Base-by-base conservation (phyloP, 768 basidiomycete species). In the Gymnopilus dilepis region DNA sequence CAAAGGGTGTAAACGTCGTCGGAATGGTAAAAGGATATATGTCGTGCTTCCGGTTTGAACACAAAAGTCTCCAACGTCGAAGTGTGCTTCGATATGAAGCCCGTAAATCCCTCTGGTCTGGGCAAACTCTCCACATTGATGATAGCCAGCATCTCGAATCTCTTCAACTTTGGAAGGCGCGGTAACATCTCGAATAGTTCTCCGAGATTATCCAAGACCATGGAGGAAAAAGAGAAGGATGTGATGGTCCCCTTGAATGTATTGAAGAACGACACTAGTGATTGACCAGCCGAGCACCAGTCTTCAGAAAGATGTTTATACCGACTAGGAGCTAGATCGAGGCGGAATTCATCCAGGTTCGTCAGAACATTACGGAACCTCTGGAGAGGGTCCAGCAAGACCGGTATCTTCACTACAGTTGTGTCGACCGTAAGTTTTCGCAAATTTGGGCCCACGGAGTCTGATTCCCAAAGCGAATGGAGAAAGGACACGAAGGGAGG, bases 391-490 rank as follows among this genome's bases (percentile, higher is more conserved):
- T 42, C 59, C 52, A 67, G 26, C 21, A 74, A 50, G 11, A 63
- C 15, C 0, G 71, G 70, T 17, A 70, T 55, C 41, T 70, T 72
- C 17, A 48, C 37, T 21, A 67, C 50, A 2, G 71, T 71, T 9
- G 69, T 71, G 40, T 71, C 67, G n/a, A 74, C 62, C 8, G 65
- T 55, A 21, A 74, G 34, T 33, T 66, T 65, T 26, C 62, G 55
- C 12, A 73, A 42, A 12, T 62, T 59, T 4, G 60, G 56, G 26
- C 69, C 71, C 21, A 73, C 30, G 1, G 65, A 65, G 40, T 61
- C 50, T 7, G 55, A 51, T n/a, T 56, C 53, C 69, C 70, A 67
- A 4, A 74, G 26, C 1, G 60, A 57, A 9, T 63, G 51, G 11
- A 71, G 62, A 56, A 71, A 72, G 6, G 47, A 51, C 22, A 52